A percentile compares a stretch with the other conserved stretches of the same genome.
Conservation (phyloP, 345 rosid genomes). For the Brassica juncea region DNA sequence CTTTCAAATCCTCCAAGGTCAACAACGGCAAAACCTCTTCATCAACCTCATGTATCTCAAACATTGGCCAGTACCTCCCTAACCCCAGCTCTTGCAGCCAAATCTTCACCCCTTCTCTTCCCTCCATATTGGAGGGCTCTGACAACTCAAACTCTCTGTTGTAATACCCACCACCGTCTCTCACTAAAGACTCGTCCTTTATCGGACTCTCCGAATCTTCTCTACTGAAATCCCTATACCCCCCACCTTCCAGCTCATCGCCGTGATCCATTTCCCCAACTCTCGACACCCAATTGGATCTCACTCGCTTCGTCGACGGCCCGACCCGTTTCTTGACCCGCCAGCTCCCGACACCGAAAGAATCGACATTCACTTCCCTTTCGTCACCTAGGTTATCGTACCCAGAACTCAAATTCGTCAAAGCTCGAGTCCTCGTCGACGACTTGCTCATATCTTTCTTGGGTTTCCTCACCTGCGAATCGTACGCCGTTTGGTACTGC, state of each 20-base stretch:
- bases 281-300: constrained; percentile 59
- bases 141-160: constrained; percentile 27
- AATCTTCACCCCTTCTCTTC: constrained; percentile 33
- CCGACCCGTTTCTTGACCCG: constrained; percentile 51
- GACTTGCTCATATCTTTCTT: constrained; percentile 41
- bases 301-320: constrained; percentile 48
- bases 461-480: constrained; percentile 48
- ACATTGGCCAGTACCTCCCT: constrained; percentile 74
- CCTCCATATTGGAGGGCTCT: constrained; percentile 25
- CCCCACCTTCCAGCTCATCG: constrained; percentile 56
- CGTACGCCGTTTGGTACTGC: constrained; percentile 47
- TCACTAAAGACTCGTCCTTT: constrained; percentile 56
- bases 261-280: constrained; percentile 41
- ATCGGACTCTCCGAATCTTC: constrained; percentile 71
- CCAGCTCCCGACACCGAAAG: constrained; percentile 75
- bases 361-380: constrained; percentile 47
- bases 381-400: constrained; percentile 50
- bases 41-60: constrained; percentile 86
- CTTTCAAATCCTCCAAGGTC: constrained; percentile 90
- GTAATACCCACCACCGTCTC: constrained; percentile 30
- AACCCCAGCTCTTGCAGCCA: constrained; percentile 53
- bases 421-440: constrained; percentile 62
- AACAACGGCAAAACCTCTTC: constrained; percentile 85
- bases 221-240: constrained; percentile 53
- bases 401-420: constrained; percentile 56